A percentile compares a stretch with the other conserved stretches of the same genome.
These are phyloP conservation scores for Scopulariopsis brevicaulis DNA, from an alignment of 2,329 filamentous ascomycete genomes.

Conservation along the genomic window DNA sequence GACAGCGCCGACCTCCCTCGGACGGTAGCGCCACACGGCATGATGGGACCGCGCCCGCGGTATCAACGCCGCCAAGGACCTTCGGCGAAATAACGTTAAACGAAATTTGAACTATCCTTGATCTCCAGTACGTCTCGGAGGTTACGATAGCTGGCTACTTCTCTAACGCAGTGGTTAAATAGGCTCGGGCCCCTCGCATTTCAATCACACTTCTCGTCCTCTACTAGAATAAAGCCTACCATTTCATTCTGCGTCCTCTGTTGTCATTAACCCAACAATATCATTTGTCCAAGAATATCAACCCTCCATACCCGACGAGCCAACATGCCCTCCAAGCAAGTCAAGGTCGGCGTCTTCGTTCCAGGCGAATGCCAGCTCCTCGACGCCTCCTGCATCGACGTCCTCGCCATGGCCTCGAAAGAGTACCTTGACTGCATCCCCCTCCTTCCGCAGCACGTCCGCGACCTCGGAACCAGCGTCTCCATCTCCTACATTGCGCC, in stretches of 20 bases:
- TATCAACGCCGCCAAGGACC: background rate
- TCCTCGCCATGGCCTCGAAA: slow-evolving; percentile 32
- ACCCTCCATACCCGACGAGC: background rate
- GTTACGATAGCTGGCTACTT: too few species aligned
- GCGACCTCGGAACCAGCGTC: slow-evolving; percentile 28
- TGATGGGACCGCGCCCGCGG: background rate
- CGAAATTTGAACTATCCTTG: too few species aligned
- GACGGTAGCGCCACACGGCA: background rate
- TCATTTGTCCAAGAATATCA: background rate
- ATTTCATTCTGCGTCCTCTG: background rate
- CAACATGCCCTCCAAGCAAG: slow-evolving; percentile 7
- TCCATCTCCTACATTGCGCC: slow-evolving; percentile 33
- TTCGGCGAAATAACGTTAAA: too few species aligned
- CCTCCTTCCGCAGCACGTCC: slow-evolving; percentile 21
- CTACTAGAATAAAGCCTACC: too few species aligned
- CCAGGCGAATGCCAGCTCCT: slow-evolving; percentile 33
- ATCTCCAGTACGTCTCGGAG: too few species aligned
- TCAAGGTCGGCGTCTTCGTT: slow-evolving; percentile 39
- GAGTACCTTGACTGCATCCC: slow-evolving; percentile 26
- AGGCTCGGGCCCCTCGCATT: too few species aligned
- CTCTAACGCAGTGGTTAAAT: too few species aligned
- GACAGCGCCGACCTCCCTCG: background rate
- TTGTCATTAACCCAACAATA: too few species aligned
- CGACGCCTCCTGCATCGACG: slow-evolving; percentile 37
- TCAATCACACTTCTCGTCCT: too few species aligned